Percentiles rank a stretch among this genome's conserved stretches.
Evolutionary conservation across 345 rosid genomes (phyloP).

Genomic region (Brassica cretica): DNA sequence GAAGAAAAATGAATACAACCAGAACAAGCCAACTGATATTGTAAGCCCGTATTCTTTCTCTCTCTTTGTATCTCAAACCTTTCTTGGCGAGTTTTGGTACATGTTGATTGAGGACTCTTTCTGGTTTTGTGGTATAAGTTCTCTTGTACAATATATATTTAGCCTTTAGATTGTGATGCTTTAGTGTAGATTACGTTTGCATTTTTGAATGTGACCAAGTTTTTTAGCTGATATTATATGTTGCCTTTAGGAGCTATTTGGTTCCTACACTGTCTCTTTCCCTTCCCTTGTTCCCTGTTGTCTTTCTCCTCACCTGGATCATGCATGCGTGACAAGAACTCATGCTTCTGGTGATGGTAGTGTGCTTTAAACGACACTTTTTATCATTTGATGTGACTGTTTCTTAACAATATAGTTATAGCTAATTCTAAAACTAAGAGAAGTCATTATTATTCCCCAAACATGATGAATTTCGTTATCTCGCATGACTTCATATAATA

Average conservation of each 20-base stretch:
- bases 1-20: slow-evolving; percentile 78
- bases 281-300: slow-evolving; percentile 13
- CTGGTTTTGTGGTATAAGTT: neutral
- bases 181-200: neutral
- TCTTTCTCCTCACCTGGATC: slow-evolving; percentile 4
- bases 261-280: neutral
- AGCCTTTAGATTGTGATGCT: neutral
- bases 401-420: neutral
- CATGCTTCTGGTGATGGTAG: slow-evolving; percentile 30
- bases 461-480: slow-evolving; percentile 3
- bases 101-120: neutral
- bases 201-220: slow-evolving; percentile 3
- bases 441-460: neutral
- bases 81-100: neutral
- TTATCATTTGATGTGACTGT: neutral
- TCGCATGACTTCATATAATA: neutral
- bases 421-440: neutral
- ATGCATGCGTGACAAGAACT: slow-evolving; percentile 2
- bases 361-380: slow-evolving; percentile 2
- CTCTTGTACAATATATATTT: neutral
- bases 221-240: slow-evolving; percentile 7
- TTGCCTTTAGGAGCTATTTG: slow-evolving; percentile 7
- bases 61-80: neutral
- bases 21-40: slow-evolving; percentile 92
- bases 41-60: slow-evolving; percentile 44